phyloP scores from a whole-genome alignment of 2,329 filamentous ascomycete species.

The Fusarium sp. region DNA sequence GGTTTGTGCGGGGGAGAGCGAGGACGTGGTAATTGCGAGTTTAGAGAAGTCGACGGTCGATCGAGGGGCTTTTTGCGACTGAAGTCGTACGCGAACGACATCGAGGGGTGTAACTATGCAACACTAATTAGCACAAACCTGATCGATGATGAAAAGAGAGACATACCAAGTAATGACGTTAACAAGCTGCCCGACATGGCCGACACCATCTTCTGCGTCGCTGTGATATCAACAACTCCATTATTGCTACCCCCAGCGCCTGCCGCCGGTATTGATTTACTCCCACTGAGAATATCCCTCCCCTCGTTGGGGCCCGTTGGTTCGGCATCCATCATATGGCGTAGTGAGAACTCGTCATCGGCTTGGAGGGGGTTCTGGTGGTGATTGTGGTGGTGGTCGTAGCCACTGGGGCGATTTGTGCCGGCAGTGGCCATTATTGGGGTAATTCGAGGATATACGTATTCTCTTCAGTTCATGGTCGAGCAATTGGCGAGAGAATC shows the following conservation, averaged over 20 bases:
- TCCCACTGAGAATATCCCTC: conserved; percentile 1
- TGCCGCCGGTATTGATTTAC: conserved; percentile 7
- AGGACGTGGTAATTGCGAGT: conserved; percentile 64
- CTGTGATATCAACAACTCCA: conserved; percentile 73
- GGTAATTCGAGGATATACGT: conserved; percentile 1
- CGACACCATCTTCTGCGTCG: conserved; percentile 92
- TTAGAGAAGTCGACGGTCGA: conserved; percentile 64
- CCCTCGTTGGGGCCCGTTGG: conserved; percentile 18
- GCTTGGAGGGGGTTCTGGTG: conserved; percentile 37
- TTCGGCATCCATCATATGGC: conserved; percentile 41
- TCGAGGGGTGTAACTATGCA: conserved; percentile 88
- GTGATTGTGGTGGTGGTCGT: conserved; percentile 22
- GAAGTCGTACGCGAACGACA: conserved; percentile 92
- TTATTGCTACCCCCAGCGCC: conserved; percentile 33
- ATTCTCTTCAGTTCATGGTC: conserved; percentile 27
- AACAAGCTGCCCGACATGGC: conserved; percentile 90
- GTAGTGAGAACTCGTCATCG: conserved; percentile 44
- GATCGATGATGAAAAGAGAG: background rate
- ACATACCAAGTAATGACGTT: conserved; percentile 85
- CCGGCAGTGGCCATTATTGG: conserved; percentile 37
- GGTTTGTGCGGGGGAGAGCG: conserved; percentile 75
- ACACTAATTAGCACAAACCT: conserved; percentile 5
- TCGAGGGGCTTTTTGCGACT: conserved; percentile 74
- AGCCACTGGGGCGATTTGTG: conserved; percentile 37
- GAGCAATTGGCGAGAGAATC: background rate